These are phyloP conservation scores for Amanita jacksonii DNA, from an alignment of 768 basidiomycete species.

Conservation along the genomic window DNA sequence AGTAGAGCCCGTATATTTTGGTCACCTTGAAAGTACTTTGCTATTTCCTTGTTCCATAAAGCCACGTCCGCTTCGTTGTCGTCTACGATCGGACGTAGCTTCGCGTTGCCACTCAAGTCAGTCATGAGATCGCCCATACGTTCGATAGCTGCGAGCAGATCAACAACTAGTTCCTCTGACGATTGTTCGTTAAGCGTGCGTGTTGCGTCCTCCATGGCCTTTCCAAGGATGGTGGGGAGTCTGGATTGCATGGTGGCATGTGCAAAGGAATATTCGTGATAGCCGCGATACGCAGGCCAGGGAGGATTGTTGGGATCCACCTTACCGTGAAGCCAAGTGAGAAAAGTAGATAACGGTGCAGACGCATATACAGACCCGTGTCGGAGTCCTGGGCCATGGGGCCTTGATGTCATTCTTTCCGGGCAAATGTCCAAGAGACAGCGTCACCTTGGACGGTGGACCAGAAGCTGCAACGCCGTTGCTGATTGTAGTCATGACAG, in stretches of 20 bases:
- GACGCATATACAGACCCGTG: conserved; percentile 35
- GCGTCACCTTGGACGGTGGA: conserved; percentile 52
- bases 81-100: conserved; percentile 81
- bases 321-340: conserved; percentile 23
- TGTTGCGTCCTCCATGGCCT: conserved; percentile 88
- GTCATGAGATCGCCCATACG: conserved; percentile 87
- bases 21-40: conserved; percentile 82
- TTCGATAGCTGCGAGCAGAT: conserved; percentile 79
- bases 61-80: conserved; percentile 89
- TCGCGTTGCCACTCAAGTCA: conserved; percentile 76
- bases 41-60: conserved; percentile 96
- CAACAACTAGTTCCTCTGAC: conserved; percentile 73
- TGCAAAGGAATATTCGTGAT: conserved; percentile 75
- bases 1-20: conserved; percentile 13
- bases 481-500: conserved; percentile 10
- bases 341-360: conserved; percentile 3
- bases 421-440: conserved; percentile 67
- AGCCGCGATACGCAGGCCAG: conserved; percentile 74
- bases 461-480: conserved; percentile 15
- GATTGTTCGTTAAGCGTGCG: conserved; percentile 83
- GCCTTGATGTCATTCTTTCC: conserved; percentile 65
- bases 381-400: conserved; percentile 67
- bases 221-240: conserved; percentile 90
- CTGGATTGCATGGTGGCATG: conserved; percentile 96
- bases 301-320: conserved; percentile 81